These are phyloP conservation scores for Fragilaria crotonensis DNA, from an alignment of 108 stramenopile species.

Conservation along the genomic window DNA sequence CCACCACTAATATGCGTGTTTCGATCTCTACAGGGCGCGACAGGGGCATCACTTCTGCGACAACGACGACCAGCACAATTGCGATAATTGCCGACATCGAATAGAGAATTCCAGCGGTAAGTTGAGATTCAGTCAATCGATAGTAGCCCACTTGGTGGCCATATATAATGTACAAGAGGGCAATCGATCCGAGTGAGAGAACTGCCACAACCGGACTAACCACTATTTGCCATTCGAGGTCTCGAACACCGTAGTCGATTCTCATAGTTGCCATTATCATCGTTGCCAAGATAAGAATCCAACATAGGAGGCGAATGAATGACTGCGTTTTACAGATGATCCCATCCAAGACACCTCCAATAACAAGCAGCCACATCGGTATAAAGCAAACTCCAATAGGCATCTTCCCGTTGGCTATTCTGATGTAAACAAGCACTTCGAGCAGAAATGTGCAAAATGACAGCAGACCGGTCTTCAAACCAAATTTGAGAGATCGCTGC, in stretches of 20 bases:
- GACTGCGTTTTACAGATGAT: conserved; percentile 83
- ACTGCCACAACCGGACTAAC: conserved; percentile 55
- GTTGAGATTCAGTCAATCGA: conserved; percentile 68
- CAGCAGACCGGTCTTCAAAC: conserved; percentile 77
- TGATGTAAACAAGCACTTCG: conserved; percentile 64
- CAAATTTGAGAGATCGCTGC: conserved; percentile 78
- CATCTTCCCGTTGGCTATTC: conserved; percentile 32
- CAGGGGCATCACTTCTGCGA: conserved; percentile 58
- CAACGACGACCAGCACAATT: conserved; percentile 59
- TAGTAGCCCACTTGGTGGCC: conserved; percentile 85
- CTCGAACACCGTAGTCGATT: conserved; percentile 48
- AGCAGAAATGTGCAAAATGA: conserved; percentile 72
- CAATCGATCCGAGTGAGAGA: conserved; percentile 46
- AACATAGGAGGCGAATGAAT: conserved; percentile 49
- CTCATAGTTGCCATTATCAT: conserved; percentile 59
- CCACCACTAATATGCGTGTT: conserved; percentile 46
- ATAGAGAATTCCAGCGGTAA: conserved; percentile 80
- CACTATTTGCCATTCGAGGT: conserved; percentile 42
- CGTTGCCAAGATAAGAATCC: conserved; percentile 50
- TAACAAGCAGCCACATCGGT: conserved; percentile 70
- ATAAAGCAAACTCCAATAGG: conserved; percentile 37
- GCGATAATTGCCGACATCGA: conserved; percentile 59
- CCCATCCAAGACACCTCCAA: conserved; percentile 63
- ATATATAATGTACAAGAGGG: conserved; percentile 70
- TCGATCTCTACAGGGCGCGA: conserved; percentile 40